phyloP scores from a whole-genome alignment of 148 eudicot genomes.

The Polygonum maritimum region DNA sequence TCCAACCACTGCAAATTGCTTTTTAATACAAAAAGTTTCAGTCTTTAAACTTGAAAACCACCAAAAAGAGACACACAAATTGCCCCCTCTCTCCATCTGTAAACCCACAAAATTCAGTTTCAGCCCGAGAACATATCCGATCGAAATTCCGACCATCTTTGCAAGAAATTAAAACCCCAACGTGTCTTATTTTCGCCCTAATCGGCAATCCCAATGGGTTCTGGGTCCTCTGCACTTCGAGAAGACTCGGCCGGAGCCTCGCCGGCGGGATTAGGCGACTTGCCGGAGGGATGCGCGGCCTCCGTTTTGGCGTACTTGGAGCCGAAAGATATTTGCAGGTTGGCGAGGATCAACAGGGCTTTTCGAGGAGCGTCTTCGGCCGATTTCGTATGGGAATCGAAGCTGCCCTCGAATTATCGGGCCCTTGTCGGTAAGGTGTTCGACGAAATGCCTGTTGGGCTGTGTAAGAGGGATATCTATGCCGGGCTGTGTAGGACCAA shows the following conservation, averaged over 20 bases:
- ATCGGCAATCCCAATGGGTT: constrained; percentile 29
- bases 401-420: constrained; percentile 55
- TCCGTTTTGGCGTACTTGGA: constrained; percentile 46
- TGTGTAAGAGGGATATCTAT: constrained; percentile 65
- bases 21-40: neutral
- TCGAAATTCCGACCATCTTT: neutral
- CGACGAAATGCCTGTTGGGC: constrained; percentile 18
- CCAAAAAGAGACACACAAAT: neutral
- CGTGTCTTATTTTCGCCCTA: neutral
- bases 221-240: constrained; percentile 27
- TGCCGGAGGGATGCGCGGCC: constrained; percentile 83
- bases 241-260: constrained; percentile 15
- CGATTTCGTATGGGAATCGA: constrained; percentile 84
- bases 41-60: neutral
- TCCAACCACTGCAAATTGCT: neutral
- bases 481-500: constrained; percentile 43
- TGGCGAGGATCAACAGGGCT: constrained; percentile 51
- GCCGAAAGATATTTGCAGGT: constrained; percentile 58
- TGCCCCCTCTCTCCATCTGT: neutral
- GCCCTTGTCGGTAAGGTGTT: constrained; percentile 36
- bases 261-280: constrained; percentile 52
- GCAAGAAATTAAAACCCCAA: neutral
- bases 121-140: neutral
- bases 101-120: neutral
- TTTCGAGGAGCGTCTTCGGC: constrained; percentile 66